phyloP scores from a whole-genome alignment of 2,329 filamentous ascomycete species.

The Scedosporium minutisporum region DNA sequence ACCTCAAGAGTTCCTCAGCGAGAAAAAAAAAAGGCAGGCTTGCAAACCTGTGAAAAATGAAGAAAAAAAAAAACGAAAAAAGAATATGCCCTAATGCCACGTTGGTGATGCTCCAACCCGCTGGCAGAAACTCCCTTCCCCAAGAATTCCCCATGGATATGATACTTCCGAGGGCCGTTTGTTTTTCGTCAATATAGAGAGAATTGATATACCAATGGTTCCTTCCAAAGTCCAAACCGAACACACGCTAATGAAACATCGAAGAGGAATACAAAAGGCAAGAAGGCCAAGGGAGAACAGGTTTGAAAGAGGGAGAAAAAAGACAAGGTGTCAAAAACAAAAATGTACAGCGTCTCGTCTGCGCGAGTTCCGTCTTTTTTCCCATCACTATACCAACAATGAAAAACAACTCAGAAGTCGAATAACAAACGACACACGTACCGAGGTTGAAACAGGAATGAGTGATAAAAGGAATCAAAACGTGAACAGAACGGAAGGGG shows the following conservation, averaged over 20 bases:
- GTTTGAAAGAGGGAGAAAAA: slow-evolving; percentile 4
- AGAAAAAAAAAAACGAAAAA: slow-evolving; percentile 3
- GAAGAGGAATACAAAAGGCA: slow-evolving; percentile 2
- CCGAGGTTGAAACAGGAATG: background rate
- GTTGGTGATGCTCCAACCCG: background rate
- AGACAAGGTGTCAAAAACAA: slow-evolving; percentile 12
- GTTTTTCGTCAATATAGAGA: too few relatives aligned
- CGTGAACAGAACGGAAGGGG: background rate
- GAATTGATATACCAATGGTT: too few relatives aligned
- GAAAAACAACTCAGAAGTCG: background rate
- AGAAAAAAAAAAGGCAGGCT: background rate
- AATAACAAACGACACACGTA: background rate
- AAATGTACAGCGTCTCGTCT: background rate
- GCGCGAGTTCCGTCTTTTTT: too few relatives aligned
- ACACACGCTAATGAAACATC: slow-evolving; percentile 9
- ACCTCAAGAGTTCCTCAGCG: background rate
- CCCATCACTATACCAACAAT: too few relatives aligned
- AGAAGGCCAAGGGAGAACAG: slow-evolving; percentile 1
- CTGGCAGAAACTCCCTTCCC: background rate
- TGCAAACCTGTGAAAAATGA: background rate
- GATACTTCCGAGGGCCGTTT: too few relatives aligned
- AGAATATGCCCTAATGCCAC: background rate
- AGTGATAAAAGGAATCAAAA: background rate
- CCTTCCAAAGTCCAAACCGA: background rate
- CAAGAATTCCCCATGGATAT: background rate